Evolutionary conservation across 148 eudicot genomes (phyloP).

Genomic region (Silene uniflora): DNA sequence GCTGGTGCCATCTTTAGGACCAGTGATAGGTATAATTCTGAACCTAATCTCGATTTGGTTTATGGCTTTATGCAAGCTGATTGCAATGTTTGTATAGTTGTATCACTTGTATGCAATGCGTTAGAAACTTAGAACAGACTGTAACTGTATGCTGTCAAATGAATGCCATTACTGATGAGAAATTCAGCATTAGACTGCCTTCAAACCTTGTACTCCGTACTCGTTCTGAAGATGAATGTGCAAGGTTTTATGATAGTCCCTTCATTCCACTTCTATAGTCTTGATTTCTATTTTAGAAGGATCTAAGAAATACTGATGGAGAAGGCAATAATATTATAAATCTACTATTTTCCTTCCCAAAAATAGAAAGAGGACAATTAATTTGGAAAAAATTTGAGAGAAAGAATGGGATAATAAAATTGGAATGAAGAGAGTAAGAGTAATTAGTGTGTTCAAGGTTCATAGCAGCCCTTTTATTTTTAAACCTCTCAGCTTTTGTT

Average conservation of each 20-base stretch:
- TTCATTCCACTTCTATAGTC: neutral
- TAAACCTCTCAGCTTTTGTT: neutral
- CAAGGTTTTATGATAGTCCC: neutral
- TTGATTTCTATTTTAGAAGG: too few relatives aligned
- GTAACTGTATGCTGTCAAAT: neutral
- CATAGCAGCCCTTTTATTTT: neutral
- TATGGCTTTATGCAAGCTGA: neutral
- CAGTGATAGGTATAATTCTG: slow-evolving; percentile 72
- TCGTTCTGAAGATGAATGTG: too few relatives aligned
- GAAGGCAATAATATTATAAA: too few relatives aligned
- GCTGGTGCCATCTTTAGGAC: slow-evolving; percentile 96
- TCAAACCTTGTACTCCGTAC: neutral
- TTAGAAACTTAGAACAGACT: neutral
- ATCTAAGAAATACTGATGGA: too few relatives aligned
- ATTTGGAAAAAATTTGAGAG: neutral
- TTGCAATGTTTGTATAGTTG: too few relatives aligned
- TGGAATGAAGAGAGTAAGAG: neutral
- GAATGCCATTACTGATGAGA: neutral
- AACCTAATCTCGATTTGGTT: neutral
- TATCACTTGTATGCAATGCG: neutral
- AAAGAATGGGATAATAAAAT: too few relatives aligned
- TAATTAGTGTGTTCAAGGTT: neutral
- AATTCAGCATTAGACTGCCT: neutral
- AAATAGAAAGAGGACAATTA: neutral
- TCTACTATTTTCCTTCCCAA: neutral